Evolutionary conservation across 1,139 yeast species (phyloP).

Genomic region (Magnusiomyces suaveolens): DNA sequence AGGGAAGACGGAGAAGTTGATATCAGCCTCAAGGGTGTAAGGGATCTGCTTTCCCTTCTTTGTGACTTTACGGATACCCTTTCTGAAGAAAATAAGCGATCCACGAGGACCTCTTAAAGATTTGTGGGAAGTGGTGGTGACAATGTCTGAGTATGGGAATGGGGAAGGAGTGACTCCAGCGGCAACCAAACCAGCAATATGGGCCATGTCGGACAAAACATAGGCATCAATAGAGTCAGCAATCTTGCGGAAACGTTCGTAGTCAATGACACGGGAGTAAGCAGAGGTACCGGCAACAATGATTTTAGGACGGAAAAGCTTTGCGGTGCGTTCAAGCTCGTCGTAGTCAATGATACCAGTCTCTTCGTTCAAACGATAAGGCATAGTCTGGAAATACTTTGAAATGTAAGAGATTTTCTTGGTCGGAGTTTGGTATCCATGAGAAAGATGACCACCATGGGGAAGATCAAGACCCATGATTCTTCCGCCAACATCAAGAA

Average conservation of each 20-base stretch:
- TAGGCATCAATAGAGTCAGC: conserved; percentile 97
- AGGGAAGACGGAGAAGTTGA: conserved; percentile 97
- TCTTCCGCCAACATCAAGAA: conserved; percentile 90
- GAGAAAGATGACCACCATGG: conserved; percentile 96
- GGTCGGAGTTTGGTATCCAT: conserved; percentile 93
- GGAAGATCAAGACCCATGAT: conserved; percentile 96
- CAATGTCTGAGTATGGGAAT: conserved; percentile 91
- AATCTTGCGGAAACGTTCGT: conserved; percentile 89
- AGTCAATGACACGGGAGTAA: conserved; percentile 89
- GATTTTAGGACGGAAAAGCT: conserved; percentile 87
- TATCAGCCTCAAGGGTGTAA: conserved; percentile 88
- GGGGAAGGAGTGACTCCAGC: conserved; percentile 97
- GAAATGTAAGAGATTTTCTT: conserved; percentile 94
- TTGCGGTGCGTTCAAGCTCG: conserved; percentile 80
- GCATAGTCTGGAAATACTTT: conserved; percentile 96
- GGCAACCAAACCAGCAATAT: conserved; percentile 90
- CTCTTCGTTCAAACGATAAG: conserved; percentile 82
- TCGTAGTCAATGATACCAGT: conserved; percentile 96
- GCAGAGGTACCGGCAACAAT: conserved; percentile 98
- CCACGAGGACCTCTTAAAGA: conserved; percentile 99
- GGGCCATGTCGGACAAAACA: conserved; percentile 96
- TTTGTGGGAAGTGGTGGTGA: conserved; percentile 96
- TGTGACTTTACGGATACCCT: conserved; percentile 83
- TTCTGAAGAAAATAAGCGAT: conserved; percentile 96
- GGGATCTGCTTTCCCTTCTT: conserved; percentile 85